These are phyloP conservation scores for Saturnispora gosingensis DNA, from an alignment of 805 yeast genomes.

Conservation along the genomic window DNA sequence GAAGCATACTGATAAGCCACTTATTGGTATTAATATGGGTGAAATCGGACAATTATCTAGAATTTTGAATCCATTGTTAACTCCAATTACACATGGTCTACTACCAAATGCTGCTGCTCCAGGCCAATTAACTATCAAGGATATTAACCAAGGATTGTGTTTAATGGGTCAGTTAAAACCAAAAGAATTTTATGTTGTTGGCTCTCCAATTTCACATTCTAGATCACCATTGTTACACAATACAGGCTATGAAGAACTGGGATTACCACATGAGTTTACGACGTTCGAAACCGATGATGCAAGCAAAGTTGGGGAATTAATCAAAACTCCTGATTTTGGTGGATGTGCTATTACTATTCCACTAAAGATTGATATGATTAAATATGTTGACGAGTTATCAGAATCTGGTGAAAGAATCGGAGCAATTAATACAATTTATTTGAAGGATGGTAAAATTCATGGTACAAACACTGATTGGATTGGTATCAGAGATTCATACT, in stretches of 20 bases:
- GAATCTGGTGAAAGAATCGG: conserved; percentile 80
- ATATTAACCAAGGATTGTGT: conserved; percentile 49
- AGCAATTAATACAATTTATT: conserved; percentile 84
- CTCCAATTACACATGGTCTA: conserved; percentile 74
- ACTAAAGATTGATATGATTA: conserved; percentile 70
- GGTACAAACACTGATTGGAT: conserved; percentile 97
- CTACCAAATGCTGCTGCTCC: conserved; percentile 70
- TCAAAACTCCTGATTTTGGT: conserved; percentile 52
- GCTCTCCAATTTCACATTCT: conserved; percentile 77
- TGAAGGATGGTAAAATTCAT: conserved; percentile 39
- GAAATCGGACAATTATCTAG: conserved; percentile 68
- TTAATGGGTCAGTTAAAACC: conserved; percentile 54
- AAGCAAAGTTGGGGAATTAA: conserved; percentile 42
- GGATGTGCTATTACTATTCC: conserved; percentile 98
- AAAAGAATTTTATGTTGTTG: conserved; percentile 64
- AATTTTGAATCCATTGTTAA: conserved; percentile 61
- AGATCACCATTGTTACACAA: conserved; percentile 84
- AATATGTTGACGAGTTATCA: conserved; percentile 53
- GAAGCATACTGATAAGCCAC: conserved; percentile 45
- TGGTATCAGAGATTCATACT: conserved; percentile 69
- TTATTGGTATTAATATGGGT: conserved; percentile 81
- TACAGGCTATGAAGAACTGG: conserved; percentile 63
- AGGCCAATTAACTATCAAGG: conserved; percentile 60
- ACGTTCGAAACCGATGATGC: conserved; percentile 63
- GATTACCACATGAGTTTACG: conserved; percentile 66